Base-by-base conservation (phyloP, 345 rosid species). In the Hypericum perforatum region DNA sequence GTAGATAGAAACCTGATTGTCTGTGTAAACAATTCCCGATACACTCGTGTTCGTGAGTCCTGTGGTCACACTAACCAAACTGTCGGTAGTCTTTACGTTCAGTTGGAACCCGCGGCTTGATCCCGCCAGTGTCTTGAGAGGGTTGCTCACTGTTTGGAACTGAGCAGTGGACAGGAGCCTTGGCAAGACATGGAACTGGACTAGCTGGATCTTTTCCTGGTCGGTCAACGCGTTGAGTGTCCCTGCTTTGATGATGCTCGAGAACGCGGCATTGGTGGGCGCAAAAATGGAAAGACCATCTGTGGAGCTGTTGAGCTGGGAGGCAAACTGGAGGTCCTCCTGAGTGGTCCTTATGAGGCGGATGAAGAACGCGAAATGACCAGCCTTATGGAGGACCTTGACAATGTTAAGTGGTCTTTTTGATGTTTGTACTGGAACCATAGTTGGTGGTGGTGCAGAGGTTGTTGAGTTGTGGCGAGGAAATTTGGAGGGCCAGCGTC, bases 241-340 rank as follows among this genome's bases (percentile, higher is more conserved):
- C 7, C 68, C 68, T 15, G 68, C 44, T 22, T 57, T 57, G 15
- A 63, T 52, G 9, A 63, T 45, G 40, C 37, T 52, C 7, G 54
- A 42, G 45, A 63, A 63, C 1, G 68, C 68, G 12, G 41, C 62
- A 37, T 63, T 52, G 3, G 62, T 57, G 7, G 68, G 68, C 11
- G 68, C 68, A 41, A 63, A 63, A 9, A 63, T 43, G 15, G 68
- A 56, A 13, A 63, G 45, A 1, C 68, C 68, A 39, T 63, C 68
- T 0, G 10, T 39, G 3, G 68, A 63, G 41, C 11, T 40, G 14
- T 63, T 63, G 52, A 63, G 68, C 42, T 63, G 68, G 46, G 62
- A 63, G 43, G 39, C 43, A 3, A 63, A 13, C n/a, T 63, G 68
- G 53, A 63, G 44, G 14, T 63, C 68, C n/a, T 63, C 68, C 13